Evolutionary conservation across 192 early-diverging fungal genomes (phyloP), one percentile per base, ranked within the genome.

Genomic region (Backusella tarrabulga): DNA sequence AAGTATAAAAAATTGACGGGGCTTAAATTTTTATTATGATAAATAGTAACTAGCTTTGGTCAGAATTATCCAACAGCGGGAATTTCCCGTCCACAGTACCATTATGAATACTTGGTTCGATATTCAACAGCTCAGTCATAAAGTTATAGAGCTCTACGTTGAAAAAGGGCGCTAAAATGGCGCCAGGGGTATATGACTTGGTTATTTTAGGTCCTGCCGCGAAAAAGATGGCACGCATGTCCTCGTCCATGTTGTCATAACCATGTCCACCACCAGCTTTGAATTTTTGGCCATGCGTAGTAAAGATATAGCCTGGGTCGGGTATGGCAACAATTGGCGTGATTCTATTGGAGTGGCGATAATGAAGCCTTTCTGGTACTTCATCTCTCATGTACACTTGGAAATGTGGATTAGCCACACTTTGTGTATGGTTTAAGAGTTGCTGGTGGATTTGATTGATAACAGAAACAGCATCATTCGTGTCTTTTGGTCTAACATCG

Each of bases 171-270:
- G 85, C 74, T 23, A 85, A 76, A 1, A 80, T 73, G 9, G 50
- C 75, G 23, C 82, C 76, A 23, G 67, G 29, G 26, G 34, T 1
- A 26, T 72, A 50, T n/a, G 41, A 3, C 2, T 35, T 23, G 34
- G 69, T 14, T 44, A 80, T 42, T 34, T 79, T 76, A 0, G 94
- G 93, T 3, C 95, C 96, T n/a, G 79, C 80, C 3, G 95, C 96
- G 52, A 96, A 77, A 80, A 96, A 95, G 15, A 94, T 92, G 7
- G 94, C 92, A 14, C 92, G 88, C 95, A 98, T 98, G n/a, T 93
- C 89, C 6, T 84, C 79, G 38, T 87, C 76, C 71, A 87, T 46
- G 81, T 91, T 87, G 75, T 96, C 93, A 83, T 94, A 98, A 12
- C 97, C 97, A 82, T 98, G 97, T 32, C 85, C 85, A 9, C 95